A percentile compares a stretch with the other conserved stretches of the same genome.
Conservation (phyloP, 2,329 filamentous ascomycete genomes). For the Aspergillus costaricaensis region DNA sequence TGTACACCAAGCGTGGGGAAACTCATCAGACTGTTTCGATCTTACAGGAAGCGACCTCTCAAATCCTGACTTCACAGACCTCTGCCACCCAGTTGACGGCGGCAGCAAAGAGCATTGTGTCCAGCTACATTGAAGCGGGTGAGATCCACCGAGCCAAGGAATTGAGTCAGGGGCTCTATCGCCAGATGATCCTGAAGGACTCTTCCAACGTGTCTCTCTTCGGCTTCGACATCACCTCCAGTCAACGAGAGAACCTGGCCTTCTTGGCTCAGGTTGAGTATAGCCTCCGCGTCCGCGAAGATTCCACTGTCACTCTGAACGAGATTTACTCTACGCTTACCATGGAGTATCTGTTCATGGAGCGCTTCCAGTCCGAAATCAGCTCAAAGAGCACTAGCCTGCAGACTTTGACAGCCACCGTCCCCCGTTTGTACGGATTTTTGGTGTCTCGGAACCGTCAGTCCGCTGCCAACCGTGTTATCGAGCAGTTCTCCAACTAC, state of each 20-base stretch:
- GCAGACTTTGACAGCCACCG: slow-evolving; percentile 38
- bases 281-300: slow-evolving; percentile 28
- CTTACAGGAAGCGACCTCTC: slow-evolving; percentile 35
- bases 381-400: slow-evolving; percentile 41
- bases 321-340: slow-evolving; percentile 49
- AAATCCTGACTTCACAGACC: slow-evolving; percentile 35
- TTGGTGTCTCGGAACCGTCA: slow-evolving; percentile 30
- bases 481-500: slow-evolving; percentile 34
- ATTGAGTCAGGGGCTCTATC: slow-evolving; percentile 40
- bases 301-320: slow-evolving; percentile 36
- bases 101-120: slow-evolving; percentile 39
- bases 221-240: slow-evolving; percentile 35
- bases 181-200: slow-evolving; percentile 42
- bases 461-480: slow-evolving; percentile 25
- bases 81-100: slow-evolving; percentile 31
- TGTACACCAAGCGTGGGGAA: slow-evolving; percentile 38
- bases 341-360: slow-evolving; percentile 46
- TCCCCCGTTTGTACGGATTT: slow-evolving; percentile 37
- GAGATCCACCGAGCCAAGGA: slow-evolving; percentile 35
- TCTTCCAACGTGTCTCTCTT: slow-evolving; percentile 31
- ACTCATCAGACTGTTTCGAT: slow-evolving; percentile 30
- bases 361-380: slow-evolving; percentile 41
- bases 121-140: slow-evolving; percentile 36
- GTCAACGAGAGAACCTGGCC: slow-evolving; percentile 38
- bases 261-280: slow-evolving; percentile 53